Evolutionary conservation across 2,329 filamentous ascomycete genomes (phyloP).

Genomic region (Lecanicillium sp.): DNA sequence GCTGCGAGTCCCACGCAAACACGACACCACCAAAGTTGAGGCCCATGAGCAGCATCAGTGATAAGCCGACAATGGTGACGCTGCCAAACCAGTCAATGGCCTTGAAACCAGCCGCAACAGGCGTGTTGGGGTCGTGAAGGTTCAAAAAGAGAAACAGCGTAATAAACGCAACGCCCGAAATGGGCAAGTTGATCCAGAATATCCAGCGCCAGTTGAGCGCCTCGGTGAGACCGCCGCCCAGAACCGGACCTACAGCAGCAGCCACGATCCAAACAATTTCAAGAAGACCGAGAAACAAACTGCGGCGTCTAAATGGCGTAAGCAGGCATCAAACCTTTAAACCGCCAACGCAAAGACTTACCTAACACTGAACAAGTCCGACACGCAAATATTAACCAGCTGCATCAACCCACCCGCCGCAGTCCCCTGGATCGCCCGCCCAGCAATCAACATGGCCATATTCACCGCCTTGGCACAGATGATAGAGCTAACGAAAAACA

Average conservation of each 20-base stretch:
- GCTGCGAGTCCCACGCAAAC: conserved; percentile 52
- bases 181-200: conserved; percentile 44
- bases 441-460: conserved; percentile 39
- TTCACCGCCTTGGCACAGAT: conserved; percentile 33
- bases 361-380: conserved; percentile 37
- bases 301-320: conserved; percentile 15
- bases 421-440: conserved; percentile 37
- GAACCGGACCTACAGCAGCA: conserved; percentile 54
- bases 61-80: conserved; percentile 52
- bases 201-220: conserved; percentile 42
- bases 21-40: conserved; percentile 60
- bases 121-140: conserved; percentile 58
- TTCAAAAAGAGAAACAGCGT: conserved; percentile 55
- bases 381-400: conserved; percentile 40
- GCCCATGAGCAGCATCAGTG: conserved; percentile 61
- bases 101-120: conserved; percentile 51
- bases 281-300: conserved; percentile 53
- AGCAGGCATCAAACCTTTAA: background rate
- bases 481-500: conserved; percentile 42
- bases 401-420: conserved; percentile 40
- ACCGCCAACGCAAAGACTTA: conserved; percentile 28
- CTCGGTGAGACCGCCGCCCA: conserved; percentile 57
- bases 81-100: conserved; percentile 55
- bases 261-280: conserved; percentile 61
- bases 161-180: conserved; percentile 46